phyloP scores from a whole-genome alignment of 1,284 basidiomycete genomes.

The Ceratorhiza oryzae-sativae region DNA sequence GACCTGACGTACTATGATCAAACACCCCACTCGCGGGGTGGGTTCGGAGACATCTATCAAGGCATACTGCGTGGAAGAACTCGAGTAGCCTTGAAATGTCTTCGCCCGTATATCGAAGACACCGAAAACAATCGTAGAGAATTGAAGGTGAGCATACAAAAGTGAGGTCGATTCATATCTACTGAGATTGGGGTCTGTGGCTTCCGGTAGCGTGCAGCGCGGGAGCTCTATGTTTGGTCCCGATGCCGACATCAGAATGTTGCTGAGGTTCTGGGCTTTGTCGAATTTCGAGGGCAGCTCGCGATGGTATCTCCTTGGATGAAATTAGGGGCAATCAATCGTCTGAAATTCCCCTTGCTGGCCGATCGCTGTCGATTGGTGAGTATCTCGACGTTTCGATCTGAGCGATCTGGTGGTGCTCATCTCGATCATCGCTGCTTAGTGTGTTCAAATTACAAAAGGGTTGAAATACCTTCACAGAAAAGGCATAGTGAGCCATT shows the following conservation, averaged over 20 bases:
- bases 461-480: constrained; percentile 10
- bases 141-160: not conserved
- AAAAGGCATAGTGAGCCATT: constrained; percentile 9
- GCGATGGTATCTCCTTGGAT: constrained; percentile 37
- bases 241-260: constrained; percentile 9
- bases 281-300: constrained; percentile 9
- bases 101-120: not conserved
- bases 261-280: constrained; percentile 11
- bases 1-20: not conserved
- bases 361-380: constrained; percentile 18
- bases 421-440: not conserved
- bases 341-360: not conserved
- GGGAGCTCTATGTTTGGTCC: constrained; percentile 26
- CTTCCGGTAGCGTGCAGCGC: constrained; percentile 1
- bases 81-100: not conserved
- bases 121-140: not conserved
- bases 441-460: constrained; percentile 19
- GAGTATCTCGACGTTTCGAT: not conserved
- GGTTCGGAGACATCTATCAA: constrained; percentile 7
- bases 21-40: not conserved
- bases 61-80: not conserved
- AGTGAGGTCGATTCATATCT: not conserved
- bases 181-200: not conserved
- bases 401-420: too few species aligned
- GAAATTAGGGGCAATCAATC: not conserved